Conservation (phyloP, 164 flowering plant species). For the Euptelea pleiosperma region DNA sequence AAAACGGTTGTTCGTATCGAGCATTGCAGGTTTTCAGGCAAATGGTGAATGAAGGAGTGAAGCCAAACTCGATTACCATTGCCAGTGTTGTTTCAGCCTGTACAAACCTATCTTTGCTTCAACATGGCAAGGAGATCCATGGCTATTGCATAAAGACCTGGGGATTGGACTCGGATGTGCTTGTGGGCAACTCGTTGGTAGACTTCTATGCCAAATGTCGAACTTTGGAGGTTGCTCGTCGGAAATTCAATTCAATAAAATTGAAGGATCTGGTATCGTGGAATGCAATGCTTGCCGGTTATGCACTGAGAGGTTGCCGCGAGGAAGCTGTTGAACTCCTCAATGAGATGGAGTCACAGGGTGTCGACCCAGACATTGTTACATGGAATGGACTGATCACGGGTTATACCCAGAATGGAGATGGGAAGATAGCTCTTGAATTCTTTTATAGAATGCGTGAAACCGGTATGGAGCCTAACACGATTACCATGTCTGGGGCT, state of each 20-base stretch:
- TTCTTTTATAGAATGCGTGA: slow-evolving; percentile 28
- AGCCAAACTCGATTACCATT: slow-evolving; percentile 35
- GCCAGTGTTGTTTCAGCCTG: slow-evolving; percentile 39
- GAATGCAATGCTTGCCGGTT: slow-evolving; percentile 36
- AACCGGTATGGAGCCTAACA: slow-evolving; percentile 19
- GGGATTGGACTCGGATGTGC: slow-evolving; percentile 26
- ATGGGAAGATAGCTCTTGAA: slow-evolving; percentile 33
- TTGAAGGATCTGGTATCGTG: slow-evolving; percentile 28
- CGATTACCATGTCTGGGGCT: slow-evolving; percentile 28
- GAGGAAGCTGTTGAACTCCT: slow-evolving; percentile 30
- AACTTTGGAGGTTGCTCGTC: slow-evolving; percentile 18
- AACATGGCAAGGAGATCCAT: slow-evolving; percentile 36
- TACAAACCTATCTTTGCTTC: slow-evolving; percentile 28
- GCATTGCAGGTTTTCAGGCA: slow-evolving; percentile 31
- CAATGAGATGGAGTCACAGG: slow-evolving; percentile 25
- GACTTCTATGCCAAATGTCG: slow-evolving; percentile 32
- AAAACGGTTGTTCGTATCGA: slow-evolving; percentile 27
- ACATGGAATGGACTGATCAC: slow-evolving; percentile 43
- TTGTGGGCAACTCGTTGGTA: slow-evolving; percentile 31
- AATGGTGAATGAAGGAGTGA: slow-evolving; percentile 29
- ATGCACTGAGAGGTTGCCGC: slow-evolving; percentile 23
- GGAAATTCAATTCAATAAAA: slow-evolving; percentile 23
- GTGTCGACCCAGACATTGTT: slow-evolving; percentile 28
- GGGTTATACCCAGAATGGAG: slow-evolving; percentile 31
- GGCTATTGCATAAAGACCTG: slow-evolving; percentile 29